Conservation (phyloP, 2,329 filamentous ascomycete species). For the Meredithiella fracta region DNA sequence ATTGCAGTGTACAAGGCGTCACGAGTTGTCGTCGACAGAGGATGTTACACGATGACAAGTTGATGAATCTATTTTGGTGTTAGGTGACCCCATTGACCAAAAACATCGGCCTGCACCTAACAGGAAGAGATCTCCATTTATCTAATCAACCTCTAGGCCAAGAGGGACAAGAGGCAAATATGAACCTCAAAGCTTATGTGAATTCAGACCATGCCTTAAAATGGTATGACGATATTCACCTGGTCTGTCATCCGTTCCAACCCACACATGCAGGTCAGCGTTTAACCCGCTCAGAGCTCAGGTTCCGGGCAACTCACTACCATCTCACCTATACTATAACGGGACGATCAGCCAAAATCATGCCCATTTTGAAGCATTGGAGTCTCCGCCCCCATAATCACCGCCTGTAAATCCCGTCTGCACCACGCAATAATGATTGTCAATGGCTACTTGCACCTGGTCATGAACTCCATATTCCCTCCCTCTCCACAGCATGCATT, state of each 20-base stretch:
- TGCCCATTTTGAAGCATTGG: background rate
- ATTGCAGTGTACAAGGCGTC: too few species aligned
- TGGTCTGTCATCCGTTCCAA: background rate
- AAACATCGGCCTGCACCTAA: too few species aligned
- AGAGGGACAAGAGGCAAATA: background rate
- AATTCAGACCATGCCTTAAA: background rate
- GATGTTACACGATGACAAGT: too few species aligned
- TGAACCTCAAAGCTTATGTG: too few species aligned
- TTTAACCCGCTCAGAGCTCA: background rate
- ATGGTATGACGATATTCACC: background rate
- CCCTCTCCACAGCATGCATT: background rate
- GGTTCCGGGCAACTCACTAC: background rate
- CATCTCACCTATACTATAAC: background rate
- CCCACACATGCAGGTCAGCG: background rate
- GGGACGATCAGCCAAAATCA: background rate
- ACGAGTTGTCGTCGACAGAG: too few species aligned
- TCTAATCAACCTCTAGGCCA: background rate
- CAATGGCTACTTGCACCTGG: background rate
- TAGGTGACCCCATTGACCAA: too few species aligned
- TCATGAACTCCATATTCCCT: background rate
- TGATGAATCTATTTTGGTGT: too few species aligned
- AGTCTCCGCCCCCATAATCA: background rate
- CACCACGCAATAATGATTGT: background rate
- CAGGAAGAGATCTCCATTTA: too few species aligned
- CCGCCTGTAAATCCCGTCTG: background rate